Evolutionary conservation across 306 rosid species (phyloP).

Genomic region (Prunus salicina): DNA sequence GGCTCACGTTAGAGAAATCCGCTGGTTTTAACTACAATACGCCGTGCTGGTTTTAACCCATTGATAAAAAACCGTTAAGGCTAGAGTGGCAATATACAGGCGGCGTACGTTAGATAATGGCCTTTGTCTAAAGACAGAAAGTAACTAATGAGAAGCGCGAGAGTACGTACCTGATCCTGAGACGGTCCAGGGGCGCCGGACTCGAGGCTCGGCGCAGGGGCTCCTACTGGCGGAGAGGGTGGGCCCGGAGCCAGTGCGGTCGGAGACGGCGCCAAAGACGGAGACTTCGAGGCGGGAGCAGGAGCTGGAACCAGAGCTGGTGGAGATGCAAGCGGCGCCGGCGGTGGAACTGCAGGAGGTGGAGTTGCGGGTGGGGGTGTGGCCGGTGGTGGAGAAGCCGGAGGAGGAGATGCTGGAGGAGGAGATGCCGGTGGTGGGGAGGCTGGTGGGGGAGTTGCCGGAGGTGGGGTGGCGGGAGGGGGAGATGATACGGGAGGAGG

Average conservation of each 20-base stretch:
- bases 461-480: slow-evolving; percentile 45
- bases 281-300: slow-evolving; percentile 47
- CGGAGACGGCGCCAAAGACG: slow-evolving; percentile 50
- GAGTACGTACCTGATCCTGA: slow-evolving; percentile 40
- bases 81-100: too few relatives aligned
- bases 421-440: slow-evolving; percentile 35
- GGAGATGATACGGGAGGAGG: slow-evolving; percentile 36
- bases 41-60: neutral
- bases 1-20: neutral
- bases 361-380: slow-evolving; percentile 52
- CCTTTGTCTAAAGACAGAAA: neutral
- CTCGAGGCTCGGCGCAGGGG: slow-evolving; percentile 59
- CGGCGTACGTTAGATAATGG: neutral
- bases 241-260: slow-evolving; percentile 27
- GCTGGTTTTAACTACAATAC: neutral
- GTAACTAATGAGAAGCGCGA: neutral
- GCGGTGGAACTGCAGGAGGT: slow-evolving; percentile 52
- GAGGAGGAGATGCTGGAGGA: slow-evolving; percentile 44
- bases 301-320: slow-evolving; percentile 48
- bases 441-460: slow-evolving; percentile 17
- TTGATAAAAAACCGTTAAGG: neutral
- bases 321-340: slow-evolving; percentile 49
- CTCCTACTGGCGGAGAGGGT: slow-evolving; percentile 41
- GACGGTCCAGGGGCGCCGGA: slow-evolving; percentile 43
- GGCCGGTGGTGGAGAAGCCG: slow-evolving; percentile 10